Evolutionary conservation across 306 rosid genomes (phyloP), one percentile per base, ranked within the genome.

Genomic region (Glycine soja): DNA sequence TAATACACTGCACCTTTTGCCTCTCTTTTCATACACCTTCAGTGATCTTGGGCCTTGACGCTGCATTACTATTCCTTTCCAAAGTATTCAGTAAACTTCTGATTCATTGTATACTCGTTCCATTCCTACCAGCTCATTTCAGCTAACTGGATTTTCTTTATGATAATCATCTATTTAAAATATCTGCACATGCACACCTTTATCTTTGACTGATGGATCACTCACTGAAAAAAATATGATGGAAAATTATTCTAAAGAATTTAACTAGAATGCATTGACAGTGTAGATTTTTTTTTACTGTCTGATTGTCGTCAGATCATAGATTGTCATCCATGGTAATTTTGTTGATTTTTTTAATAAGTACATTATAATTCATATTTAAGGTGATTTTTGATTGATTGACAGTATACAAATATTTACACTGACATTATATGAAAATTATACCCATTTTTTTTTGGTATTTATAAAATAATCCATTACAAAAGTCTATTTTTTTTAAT

Each of bases 71-170:
- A 24, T 53, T 40, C 40, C 15, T 53, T 42, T 78, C 24, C 46
- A 10, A 78, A n/a, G 69, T 54, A 43, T 53, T 40, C 57, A 42
- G 62, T 43, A 13, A 54, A 67, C 38, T 14, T 79, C 48, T 58
- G 48, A 46, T 57, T 30, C 72, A 47, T 36, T 80, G 36, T 50
- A 76, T 76, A 14, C 34, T 13, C 32, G 14, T 58, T 75, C 45
- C 79, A 13, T 8, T 75, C 70, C 34, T 43, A 11, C 46, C 11
- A 24, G 46, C 15, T 10, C 70, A 13, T 45, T 19, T 19, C 18
- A 43, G 57, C 36, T 11, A 18, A 19, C 57, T 48, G 53, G 6
- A 45, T 18, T 46, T 45, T 69, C 56, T 15, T 24, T 6, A 19
- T 6, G 2, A 47, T 45, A 15, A 36, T 59, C 4, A n/a, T 16